A percentile compares a stretch with the other conserved stretches of the same genome.
These are phyloP conservation scores for Phlebiopsis flavidoalba DNA, from an alignment of 768 basidiomycete genomes.

Conservation along the genomic window DNA sequence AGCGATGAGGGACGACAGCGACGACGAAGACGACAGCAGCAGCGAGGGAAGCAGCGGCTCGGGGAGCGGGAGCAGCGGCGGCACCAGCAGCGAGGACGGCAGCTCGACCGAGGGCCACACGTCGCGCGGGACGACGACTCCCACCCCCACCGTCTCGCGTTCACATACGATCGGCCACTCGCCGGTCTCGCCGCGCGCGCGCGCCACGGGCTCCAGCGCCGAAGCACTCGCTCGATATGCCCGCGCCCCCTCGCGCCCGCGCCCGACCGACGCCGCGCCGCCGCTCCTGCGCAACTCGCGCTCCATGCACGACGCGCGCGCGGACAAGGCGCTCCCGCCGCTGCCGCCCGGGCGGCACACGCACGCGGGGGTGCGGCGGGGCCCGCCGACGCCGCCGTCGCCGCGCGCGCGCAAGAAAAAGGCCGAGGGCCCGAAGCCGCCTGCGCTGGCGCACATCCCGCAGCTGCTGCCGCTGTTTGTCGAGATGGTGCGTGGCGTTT, in stretches of 20 bases:
- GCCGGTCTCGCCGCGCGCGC: constrained; percentile 1
- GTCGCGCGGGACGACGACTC: constrained; percentile 12
- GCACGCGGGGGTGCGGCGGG: constrained; percentile 16
- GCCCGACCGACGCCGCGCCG: constrained; percentile 24
- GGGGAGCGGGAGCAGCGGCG: constrained; percentile 1
- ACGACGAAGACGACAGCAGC: constrained; percentile 23
- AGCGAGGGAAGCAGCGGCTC: constrained; percentile 10
- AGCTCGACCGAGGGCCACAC: constrained; percentile 16
- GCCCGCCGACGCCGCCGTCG: neutral
- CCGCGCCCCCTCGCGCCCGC: constrained; percentile 12
- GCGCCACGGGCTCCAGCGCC: neutral
- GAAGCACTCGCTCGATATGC: constrained; percentile 9
- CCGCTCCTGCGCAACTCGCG: constrained; percentile 40
- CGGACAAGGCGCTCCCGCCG: constrained; percentile 32
- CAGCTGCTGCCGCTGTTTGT: constrained; percentile 82
- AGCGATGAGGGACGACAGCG: constrained; percentile 34
- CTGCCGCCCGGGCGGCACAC: constrained; percentile 25
- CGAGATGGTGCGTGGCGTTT: constrained; percentile 72
- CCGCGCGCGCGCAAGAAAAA: constrained; percentile 34
- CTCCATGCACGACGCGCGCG: constrained; percentile 32
- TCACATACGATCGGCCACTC: constrained; percentile 19
- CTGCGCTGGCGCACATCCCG: constrained; percentile 75
- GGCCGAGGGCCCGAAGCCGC: constrained; percentile 52
- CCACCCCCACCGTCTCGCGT: constrained; percentile 7
- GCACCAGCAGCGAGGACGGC: constrained; percentile 11